Conservation (phyloP, 1,284 basidiomycete species). For the Xerocomus nothofagi region DNA sequence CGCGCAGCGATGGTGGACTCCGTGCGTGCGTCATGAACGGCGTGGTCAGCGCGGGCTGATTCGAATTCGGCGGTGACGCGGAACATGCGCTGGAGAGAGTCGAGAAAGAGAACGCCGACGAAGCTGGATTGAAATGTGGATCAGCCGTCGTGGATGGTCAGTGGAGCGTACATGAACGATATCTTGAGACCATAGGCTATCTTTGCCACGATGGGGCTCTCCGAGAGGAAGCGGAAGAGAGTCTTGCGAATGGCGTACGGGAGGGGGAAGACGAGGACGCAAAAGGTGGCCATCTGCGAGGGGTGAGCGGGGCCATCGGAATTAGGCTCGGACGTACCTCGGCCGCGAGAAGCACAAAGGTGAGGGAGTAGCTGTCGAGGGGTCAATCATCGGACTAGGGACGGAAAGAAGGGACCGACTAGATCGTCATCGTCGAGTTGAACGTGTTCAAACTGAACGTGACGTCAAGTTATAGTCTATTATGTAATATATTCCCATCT, state of each 20-base stretch:
- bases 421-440: slow-evolving; percentile 76
- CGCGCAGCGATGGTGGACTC: slow-evolving; percentile 87
- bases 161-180: slow-evolving; percentile 85
- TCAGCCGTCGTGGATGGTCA: too few species aligned
- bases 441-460: slow-evolving; percentile 23
- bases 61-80: slow-evolving; percentile 79
- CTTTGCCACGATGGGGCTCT: slow-evolving; percentile 68
- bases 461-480: slow-evolving; percentile 25
- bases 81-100: slow-evolving; percentile 92
- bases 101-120: slow-evolving; percentile 82
- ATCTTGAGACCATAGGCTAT: slow-evolving; percentile 86
- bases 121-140: slow-evolving; percentile 57
- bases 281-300: slow-evolving; percentile 70
- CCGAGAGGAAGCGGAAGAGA: slow-evolving; percentile 76
- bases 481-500: slow-evolving; percentile 34
- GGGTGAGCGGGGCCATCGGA: slow-evolving; percentile 4
- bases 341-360: slow-evolving; percentile 72
- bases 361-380: slow-evolving; percentile 73
- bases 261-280: slow-evolving; percentile 71
- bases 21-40: slow-evolving; percentile 65
- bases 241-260: slow-evolving; percentile 72
- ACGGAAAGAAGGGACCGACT: too few species aligned
- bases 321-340: slow-evolving; percentile 55
- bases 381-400: too few species aligned
- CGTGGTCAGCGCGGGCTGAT: slow-evolving; percentile 59